These are phyloP conservation scores for Parsonsia alboflavescens DNA, from an alignment of 257 asterid genomes.

Conservation along the genomic window DNA sequence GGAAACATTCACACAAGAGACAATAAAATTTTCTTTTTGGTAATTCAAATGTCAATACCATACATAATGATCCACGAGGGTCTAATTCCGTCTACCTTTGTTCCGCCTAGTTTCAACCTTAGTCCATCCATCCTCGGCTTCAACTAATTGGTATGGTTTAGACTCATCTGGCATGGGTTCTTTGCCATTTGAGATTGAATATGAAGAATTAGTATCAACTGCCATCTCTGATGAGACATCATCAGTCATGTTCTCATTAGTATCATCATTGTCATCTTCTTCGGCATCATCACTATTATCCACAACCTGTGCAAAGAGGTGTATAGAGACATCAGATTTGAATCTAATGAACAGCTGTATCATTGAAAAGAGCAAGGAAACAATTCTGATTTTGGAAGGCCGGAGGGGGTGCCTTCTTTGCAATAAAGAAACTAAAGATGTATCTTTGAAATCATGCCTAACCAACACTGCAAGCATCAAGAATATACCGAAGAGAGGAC, in stretches of 20 bases:
- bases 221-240: conserved; percentile 40
- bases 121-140: conserved; percentile 52
- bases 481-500: not conserved
- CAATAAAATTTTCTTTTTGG: not conserved
- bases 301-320: not conserved
- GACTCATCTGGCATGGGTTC: conserved; percentile 15
- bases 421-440: not conserved
- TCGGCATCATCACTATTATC: conserved; percentile 21
- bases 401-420: too few relatives aligned
- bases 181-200: conserved; percentile 13
- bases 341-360: not conserved
- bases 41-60: not conserved
- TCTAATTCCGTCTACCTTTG: conserved; percentile 36
- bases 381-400: too few relatives aligned
- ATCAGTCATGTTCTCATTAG: conserved; percentile 10
- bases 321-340: not conserved
- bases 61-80: not conserved
- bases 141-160: conserved; percentile 16
- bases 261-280: conserved; percentile 30
- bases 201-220: conserved; percentile 35
- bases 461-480: not conserved
- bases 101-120: conserved; percentile 37
- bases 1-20: not conserved
- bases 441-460: not conserved
- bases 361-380: too few relatives aligned